A percentile compares a stretch with the other conserved stretches of the same genome.
Evolutionary conservation across 2,329 filamentous ascomycete species (phyloP).

Genomic region (Cercospora sesami): DNA sequence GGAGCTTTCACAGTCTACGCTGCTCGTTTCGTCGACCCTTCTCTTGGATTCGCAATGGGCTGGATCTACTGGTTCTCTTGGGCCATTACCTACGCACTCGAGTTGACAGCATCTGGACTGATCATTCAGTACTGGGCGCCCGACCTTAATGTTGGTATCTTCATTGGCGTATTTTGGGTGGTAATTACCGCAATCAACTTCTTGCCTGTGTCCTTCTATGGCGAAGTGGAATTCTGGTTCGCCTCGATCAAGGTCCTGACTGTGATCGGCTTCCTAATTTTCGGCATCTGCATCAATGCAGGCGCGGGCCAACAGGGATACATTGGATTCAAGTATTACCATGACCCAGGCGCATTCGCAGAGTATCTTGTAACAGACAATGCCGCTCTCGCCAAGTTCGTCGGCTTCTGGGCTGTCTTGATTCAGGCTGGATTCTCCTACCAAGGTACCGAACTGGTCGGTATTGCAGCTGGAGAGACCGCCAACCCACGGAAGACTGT

Average conservation of each 20-base stretch:
- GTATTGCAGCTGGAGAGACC: slow-evolving; percentile 55
- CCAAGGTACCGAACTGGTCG: slow-evolving; percentile 56
- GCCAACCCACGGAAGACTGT: slow-evolving; percentile 53
- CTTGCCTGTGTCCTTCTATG: slow-evolving; percentile 54
- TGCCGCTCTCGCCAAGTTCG: slow-evolving; percentile 38
- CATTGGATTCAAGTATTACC: slow-evolving; percentile 59
- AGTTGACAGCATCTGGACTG: slow-evolving; percentile 42
- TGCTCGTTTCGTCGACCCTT: slow-evolving; percentile 48
- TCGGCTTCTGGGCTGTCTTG: slow-evolving; percentile 58
- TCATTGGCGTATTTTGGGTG: slow-evolving; percentile 38
- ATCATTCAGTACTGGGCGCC: slow-evolving; percentile 45
- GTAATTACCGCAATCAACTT: slow-evolving; percentile 51
- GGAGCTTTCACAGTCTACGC: slow-evolving; percentile 55
- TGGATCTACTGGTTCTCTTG: slow-evolving; percentile 50
- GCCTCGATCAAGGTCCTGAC: slow-evolving; percentile 54
- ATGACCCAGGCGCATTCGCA: slow-evolving; percentile 42
- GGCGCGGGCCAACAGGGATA: slow-evolving; percentile 55
- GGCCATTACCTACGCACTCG: slow-evolving; percentile 45
- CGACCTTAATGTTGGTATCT: slow-evolving; percentile 45
- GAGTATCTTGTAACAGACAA: slow-evolving; percentile 35
- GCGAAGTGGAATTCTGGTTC: slow-evolving; percentile 58
- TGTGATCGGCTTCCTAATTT: slow-evolving; percentile 48
- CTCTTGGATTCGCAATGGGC: slow-evolving; percentile 52
- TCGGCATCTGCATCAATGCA: slow-evolving; percentile 45
- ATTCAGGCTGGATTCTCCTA: slow-evolving; percentile 60